These are phyloP conservation scores for Pouteria campechiana DNA, from an alignment of 179 eudicot genomes.

Conservation along the genomic window DNA sequence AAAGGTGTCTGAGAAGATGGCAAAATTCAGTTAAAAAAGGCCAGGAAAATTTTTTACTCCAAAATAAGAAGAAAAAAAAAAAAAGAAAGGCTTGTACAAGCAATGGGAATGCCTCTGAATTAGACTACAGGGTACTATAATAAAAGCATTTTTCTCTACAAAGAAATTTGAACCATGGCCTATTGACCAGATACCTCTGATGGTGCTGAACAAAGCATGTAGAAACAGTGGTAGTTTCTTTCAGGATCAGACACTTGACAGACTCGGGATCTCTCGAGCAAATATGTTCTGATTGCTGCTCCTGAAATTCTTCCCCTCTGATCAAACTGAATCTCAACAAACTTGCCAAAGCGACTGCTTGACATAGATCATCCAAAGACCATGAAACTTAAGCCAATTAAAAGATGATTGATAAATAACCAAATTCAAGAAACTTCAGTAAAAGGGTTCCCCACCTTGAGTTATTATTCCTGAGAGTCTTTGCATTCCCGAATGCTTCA, in stretches of 20 bases:
- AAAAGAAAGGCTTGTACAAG: not conserved
- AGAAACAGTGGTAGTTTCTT: slow-evolving; percentile 95
- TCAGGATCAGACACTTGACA: slow-evolving; percentile 94
- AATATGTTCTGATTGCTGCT: slow-evolving; percentile 93
- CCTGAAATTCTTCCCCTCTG: slow-evolving; percentile 69
- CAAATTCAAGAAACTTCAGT: not conserved
- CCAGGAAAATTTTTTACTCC: not conserved
- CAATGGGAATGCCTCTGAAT: not conserved
- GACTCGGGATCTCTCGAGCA: slow-evolving; percentile 90
- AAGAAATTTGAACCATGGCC: not conserved
- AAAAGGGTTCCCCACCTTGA: slow-evolving; percentile 48
- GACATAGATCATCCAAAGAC: slow-evolving; percentile 3
- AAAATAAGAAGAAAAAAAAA: not conserved
- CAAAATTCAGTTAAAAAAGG: not conserved
- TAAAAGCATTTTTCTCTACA: not conserved
- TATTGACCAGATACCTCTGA: slow-evolving; percentile 44
- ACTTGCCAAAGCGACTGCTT: slow-evolving; percentile 94
- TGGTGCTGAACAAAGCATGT: slow-evolving; percentile 96
- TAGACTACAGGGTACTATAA: not conserved
- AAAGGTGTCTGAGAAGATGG: not conserved
- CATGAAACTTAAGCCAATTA: no score
- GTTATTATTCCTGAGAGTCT: slow-evolving; percentile 89
- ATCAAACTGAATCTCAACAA: slow-evolving; percentile 91
- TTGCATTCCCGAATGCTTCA: slow-evolving; percentile 98
- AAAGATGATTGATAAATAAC: not conserved